Conservation (phyloP, 176 grass and related monocot species). For the Alloteropsis semialata region DNA sequence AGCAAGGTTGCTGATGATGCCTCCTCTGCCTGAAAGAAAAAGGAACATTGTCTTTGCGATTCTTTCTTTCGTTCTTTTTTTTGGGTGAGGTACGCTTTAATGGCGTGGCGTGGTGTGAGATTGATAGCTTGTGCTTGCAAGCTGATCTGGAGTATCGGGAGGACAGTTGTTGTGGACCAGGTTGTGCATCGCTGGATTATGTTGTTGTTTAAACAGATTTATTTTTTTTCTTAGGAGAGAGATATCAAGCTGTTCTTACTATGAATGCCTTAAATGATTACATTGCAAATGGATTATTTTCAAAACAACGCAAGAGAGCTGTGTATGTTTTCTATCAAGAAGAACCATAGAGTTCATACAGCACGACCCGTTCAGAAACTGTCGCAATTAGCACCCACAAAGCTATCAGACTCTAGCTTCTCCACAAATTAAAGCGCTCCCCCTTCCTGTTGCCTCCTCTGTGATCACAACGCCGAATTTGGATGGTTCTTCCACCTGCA, state of each 20-base stretch:
- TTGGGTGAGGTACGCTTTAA: not conserved
- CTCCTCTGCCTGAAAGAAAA: not conserved
- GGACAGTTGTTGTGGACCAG: not conserved
- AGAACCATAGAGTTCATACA: too few relatives aligned
- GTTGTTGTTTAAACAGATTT: not conserved
- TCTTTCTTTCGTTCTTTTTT: not conserved
- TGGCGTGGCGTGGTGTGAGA: not conserved
- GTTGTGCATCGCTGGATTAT: constrained; percentile 2
- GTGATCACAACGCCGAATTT: constrained; percentile 52
- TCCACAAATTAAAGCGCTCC: constrained; percentile 49
- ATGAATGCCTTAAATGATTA: not conserved
- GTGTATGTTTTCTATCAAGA: too few relatives aligned
- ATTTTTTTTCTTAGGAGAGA: not conserved
- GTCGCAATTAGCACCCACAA: too few relatives aligned
- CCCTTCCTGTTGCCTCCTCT: constrained; percentile 45
- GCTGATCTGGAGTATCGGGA: not conserved
- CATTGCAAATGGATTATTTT: not conserved
- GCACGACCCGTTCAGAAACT: too few relatives aligned
- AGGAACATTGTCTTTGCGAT: not conserved
- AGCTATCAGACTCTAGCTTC: constrained; percentile 34
- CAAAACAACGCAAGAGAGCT: too few relatives aligned
- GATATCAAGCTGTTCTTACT: not conserved
- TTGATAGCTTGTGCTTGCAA: not conserved
- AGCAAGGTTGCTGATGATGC: not conserved
- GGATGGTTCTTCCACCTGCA: constrained; percentile 45